Evolutionary conservation across 257 asterid species (phyloP).

Genomic region (Salvia rosmarinus): DNA sequence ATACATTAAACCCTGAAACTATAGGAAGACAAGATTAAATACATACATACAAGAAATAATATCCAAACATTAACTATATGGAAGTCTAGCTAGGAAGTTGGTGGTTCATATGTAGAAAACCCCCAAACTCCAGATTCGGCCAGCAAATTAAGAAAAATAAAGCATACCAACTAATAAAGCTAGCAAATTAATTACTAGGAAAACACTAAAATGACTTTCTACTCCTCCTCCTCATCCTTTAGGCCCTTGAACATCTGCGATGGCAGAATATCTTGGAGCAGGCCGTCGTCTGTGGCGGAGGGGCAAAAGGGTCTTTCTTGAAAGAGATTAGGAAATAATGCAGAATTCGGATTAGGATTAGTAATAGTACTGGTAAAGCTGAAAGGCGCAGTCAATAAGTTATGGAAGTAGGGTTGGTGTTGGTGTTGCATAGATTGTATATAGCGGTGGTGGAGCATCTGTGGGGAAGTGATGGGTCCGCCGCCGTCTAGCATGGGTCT

Average conservation of each 20-base stretch:
- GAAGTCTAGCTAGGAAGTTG: slow-evolving; percentile 34
- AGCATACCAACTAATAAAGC: slow-evolving; percentile 35
- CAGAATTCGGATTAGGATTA: not conserved
- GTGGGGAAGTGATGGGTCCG: slow-evolving; percentile 30
- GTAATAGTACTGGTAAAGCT: not conserved
- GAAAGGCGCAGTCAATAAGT: slow-evolving; percentile 23
- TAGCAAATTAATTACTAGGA: slow-evolving; percentile 23
- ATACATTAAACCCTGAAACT: slow-evolving; percentile 1
- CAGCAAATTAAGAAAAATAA: slow-evolving; percentile 32
- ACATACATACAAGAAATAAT: not conserved
- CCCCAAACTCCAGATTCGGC: slow-evolving; percentile 34
- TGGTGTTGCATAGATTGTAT: slow-evolving; percentile 22
- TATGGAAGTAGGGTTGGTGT: slow-evolving; percentile 48
- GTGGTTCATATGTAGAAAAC: slow-evolving; percentile 47
- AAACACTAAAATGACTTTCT: not conserved
- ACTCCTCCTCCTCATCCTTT: slow-evolving; percentile 38
- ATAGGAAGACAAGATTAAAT: not conserved
- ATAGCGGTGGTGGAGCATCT: slow-evolving; percentile 21
- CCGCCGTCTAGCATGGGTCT: slow-evolving; percentile 1
- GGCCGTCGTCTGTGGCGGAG: slow-evolving; percentile 63
- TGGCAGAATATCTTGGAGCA: slow-evolving; percentile 83
- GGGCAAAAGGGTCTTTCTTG: slow-evolving; percentile 51
- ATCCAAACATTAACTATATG: not conserved
- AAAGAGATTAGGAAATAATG: slow-evolving; percentile 32
- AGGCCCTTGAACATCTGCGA: slow-evolving; percentile 50